Base-by-base conservation (phyloP, 2,329 filamentous ascomycete genomes). In the Diplodia scrobiculata region DNA sequence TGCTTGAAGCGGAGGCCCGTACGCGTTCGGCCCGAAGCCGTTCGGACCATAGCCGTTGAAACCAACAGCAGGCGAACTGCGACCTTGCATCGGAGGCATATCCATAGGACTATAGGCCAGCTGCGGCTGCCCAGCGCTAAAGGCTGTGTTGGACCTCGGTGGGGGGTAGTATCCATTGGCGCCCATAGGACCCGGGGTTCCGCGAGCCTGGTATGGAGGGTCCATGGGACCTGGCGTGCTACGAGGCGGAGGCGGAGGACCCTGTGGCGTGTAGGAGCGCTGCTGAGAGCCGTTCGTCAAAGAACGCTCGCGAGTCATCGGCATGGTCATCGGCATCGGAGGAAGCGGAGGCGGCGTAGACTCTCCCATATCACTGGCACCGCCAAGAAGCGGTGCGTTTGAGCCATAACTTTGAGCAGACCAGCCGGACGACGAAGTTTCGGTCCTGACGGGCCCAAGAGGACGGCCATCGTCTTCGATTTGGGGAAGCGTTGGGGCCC, bases 331-430 rank as follows among this genome's bases (percentile, higher is more conserved):
- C 21, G 55, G 55, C 69, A 77, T 71, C 6, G 74, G 71, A 50
- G 74, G 74, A 25, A 69, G 52, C 14, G 75, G 73, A 19, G 75
- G 74, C 1, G 72, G 67, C 47, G 66, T 70, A 19, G 67, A 66
- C 6, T 83, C 84, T 21, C 87, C 87, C 84, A 89, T 89, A 6
- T 83, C 82, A 36, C 83, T 82, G 5, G 87, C 87, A 67, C 85
- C 81, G 19, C 79, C 77, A 45, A 90, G 77, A 5, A 91, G 81
- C 0, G 89, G 86, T 7, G 85, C 83, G 68, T 88, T 86, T 2
- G 89, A 87, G 13, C 83, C 84, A 72, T 87, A 89, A 72, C 83
- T 90, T n/a, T 80, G 72, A 53, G 73, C 78, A 2, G 83, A 82
- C 67, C 75, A 80, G 34, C 77, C 78, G 0, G 89, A 89, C 19